These are phyloP conservation scores for Phaeoacremonium minimum DNA, from an alignment of 2,329 filamentous ascomycete species.

Conservation along the genomic window DNA sequence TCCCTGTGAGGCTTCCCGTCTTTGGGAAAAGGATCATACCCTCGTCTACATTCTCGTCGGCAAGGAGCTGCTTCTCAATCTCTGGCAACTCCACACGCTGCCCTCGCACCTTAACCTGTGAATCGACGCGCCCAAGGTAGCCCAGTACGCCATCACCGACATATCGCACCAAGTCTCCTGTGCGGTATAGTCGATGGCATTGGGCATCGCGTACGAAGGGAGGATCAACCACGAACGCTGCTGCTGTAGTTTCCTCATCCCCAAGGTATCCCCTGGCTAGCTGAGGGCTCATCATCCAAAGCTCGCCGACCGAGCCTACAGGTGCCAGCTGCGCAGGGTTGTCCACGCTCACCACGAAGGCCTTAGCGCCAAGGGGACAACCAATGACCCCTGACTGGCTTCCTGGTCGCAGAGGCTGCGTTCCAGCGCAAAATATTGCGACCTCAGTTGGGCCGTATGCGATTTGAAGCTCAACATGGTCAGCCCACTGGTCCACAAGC, in stretches of 20 bases:
- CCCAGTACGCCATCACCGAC: constrained; percentile 3
- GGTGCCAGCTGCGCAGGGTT: constrained; percentile 15
- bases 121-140: constrained; percentile 6
- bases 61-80: constrained; percentile 26
- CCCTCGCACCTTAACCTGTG: constrained; percentile 8
- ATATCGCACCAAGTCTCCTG: constrained; percentile 7
- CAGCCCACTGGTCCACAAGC: constrained; percentile 41
- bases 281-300: constrained; percentile 30
- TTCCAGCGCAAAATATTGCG: background rate
- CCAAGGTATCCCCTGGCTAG: constrained; percentile 24
- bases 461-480: constrained; percentile 39
- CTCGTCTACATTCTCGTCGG: background rate
- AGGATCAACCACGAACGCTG: background rate
- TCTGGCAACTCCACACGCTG: constrained; percentile 26
- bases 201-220: background rate
- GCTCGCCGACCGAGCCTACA: constrained; percentile 20
- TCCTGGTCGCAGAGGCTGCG: background rate
- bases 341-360: constrained; percentile 14
- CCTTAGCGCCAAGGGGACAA: constrained; percentile 7
- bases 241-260: background rate
- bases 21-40: too few species aligned
- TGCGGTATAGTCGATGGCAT: constrained; percentile 3
- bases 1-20: too few species aligned
- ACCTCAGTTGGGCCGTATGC: constrained; percentile 49
- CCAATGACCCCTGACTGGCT: constrained; percentile 6